Evolutionary conservation across 768 basidiomycete species (phyloP).

Genomic region (Daedaleopsis sinensis): DNA sequence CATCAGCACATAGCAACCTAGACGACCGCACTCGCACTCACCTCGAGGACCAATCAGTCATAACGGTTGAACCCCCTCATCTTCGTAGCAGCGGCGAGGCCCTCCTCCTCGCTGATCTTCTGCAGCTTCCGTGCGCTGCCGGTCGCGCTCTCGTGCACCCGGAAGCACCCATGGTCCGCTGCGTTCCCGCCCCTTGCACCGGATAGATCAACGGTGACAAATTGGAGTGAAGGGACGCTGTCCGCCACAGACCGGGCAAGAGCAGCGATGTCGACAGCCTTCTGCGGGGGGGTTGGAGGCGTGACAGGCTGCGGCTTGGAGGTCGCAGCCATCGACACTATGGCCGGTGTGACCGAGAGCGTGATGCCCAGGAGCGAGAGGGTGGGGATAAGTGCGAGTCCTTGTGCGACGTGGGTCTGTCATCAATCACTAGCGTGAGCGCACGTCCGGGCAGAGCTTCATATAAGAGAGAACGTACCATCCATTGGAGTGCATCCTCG

Average conservation of each 20-base stretch:
- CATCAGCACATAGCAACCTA: neutral
- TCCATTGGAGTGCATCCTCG: slow-evolving; percentile 12
- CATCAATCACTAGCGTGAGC: neutral
- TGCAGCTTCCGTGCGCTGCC: neutral
- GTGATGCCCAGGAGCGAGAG: slow-evolving; percentile 4
- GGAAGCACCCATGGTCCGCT: slow-evolving; percentile 6
- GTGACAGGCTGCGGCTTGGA: neutral
- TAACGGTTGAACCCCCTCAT: slow-evolving; percentile 17
- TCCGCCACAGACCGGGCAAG: slow-evolving; percentile 9
- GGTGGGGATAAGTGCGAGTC: neutral
- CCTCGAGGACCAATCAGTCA: slow-evolving; percentile 2
- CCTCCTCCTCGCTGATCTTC: slow-evolving; percentile 7
- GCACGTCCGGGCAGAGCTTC: neutral
- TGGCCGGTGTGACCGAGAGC: slow-evolving; percentile 14
- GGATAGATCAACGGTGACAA: slow-evolving; percentile 12
- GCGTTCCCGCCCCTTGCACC: neutral
- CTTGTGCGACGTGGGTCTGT: slow-evolving; percentile 7
- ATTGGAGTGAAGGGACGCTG: slow-evolving; percentile 5
- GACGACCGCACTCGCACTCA: neutral
- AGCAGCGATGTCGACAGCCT: slow-evolving; percentile 7
- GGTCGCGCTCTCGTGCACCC: neutral
- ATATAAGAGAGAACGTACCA: slow-evolving; percentile 9
- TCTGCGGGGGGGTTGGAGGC: neutral
- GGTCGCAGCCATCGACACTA: neutral
- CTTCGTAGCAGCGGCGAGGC: neutral